Conservation (phyloP, 2,329 filamentous ascomycete species). For the Penicillium rolfsii region DNA sequence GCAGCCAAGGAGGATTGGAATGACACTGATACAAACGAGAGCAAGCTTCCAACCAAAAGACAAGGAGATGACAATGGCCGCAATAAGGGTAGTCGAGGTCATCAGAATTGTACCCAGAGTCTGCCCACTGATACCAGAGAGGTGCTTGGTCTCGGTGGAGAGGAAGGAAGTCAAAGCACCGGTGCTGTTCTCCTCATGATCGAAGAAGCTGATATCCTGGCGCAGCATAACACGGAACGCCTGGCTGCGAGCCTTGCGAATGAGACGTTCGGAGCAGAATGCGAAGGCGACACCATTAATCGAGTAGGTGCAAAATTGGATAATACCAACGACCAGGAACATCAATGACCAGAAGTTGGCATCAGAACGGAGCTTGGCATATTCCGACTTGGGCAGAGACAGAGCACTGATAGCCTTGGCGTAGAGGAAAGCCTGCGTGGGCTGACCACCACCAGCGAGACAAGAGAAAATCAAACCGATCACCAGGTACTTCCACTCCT, state of each 20-base stretch:
- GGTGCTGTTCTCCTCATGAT: slow-evolving; percentile 83
- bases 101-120: slow-evolving; percentile 86
- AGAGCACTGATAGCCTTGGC: slow-evolving; percentile 81
- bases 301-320: slow-evolving; percentile 70
- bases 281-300: slow-evolving; percentile 76
- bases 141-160: slow-evolving; percentile 84
- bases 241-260: slow-evolving; percentile 78
- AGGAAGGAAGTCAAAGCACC: slow-evolving; percentile 87
- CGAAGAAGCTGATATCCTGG: slow-evolving; percentile 92
- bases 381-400: slow-evolving; percentile 59
- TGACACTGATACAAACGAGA: slow-evolving; percentile 76
- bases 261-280: slow-evolving; percentile 80
- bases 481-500: slow-evolving; percentile 72
- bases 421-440: slow-evolving; percentile 78
- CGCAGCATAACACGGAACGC: slow-evolving; percentile 87
- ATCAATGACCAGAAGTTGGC: slow-evolving; percentile 86
- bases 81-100: slow-evolving; percentile 76
- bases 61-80: slow-evolving; percentile 71
- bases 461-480: slow-evolving; percentile 72
- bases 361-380: slow-evolving; percentile 64
- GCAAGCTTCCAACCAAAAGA: slow-evolving; percentile 85
- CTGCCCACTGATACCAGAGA: slow-evolving; percentile 83
- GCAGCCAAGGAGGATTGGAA: slow-evolving; percentile 76
- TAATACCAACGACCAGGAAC: slow-evolving; percentile 81
- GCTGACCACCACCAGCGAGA: slow-evolving; percentile 80